Evolutionary conservation across 176 grass and related monocot genomes (phyloP).

Genomic region (Carex cristatella): DNA sequence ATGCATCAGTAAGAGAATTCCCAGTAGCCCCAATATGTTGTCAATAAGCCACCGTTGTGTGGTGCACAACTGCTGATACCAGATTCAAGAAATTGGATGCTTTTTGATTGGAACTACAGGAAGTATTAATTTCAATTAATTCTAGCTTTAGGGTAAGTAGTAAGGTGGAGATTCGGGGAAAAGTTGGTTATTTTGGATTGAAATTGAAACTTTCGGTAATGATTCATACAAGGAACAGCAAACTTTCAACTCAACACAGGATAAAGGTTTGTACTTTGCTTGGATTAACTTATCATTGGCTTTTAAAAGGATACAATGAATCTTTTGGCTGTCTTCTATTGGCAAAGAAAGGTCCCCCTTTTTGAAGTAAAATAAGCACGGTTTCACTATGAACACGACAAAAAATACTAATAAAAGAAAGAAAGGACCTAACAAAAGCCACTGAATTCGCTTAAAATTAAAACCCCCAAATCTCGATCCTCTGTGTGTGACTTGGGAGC

Average conservation of each 20-base stretch:
- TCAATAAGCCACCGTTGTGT: not conserved
- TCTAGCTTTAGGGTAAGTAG: not conserved
- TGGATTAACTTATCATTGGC: not conserved
- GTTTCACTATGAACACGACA: not conserved
- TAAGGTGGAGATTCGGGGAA: not conserved
- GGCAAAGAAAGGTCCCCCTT: not conserved
- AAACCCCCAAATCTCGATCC: constrained; percentile 4
- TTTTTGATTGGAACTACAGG: not conserved
- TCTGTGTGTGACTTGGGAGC: not conserved
- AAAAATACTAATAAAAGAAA: not conserved
- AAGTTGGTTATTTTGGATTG: constrained; percentile 6
- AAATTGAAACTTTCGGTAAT: constrained; percentile 7
- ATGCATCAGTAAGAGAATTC: constrained; percentile 52
- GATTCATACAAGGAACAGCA: not conserved
- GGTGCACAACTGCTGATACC: not conserved
- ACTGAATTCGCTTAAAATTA: not conserved
- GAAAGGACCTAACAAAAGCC: not conserved
- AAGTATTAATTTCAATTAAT: not conserved
- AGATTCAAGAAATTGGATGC: not conserved
- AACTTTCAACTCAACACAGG: not conserved
- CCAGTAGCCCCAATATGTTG: not conserved
- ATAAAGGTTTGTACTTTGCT: not conserved
- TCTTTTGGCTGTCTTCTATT: constrained; percentile 8
- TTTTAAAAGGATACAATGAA: not conserved
- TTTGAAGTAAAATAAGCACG: not conserved